Conservation (phyloP, 2,329 filamentous ascomycete species). For the Neofusicoccum ribis region DNA sequence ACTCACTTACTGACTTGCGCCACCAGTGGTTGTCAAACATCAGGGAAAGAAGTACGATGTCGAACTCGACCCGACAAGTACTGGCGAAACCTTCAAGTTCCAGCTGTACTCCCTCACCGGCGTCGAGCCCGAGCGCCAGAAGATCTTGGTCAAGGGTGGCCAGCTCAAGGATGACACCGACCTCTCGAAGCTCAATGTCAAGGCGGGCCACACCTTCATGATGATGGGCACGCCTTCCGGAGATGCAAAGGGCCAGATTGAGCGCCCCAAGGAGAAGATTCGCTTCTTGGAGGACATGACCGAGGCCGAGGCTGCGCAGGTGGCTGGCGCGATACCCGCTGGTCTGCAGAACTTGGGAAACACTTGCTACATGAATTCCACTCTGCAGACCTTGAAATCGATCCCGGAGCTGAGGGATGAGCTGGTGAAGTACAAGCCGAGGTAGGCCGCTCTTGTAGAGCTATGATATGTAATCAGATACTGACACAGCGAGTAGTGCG, state of each 20-base stretch:
- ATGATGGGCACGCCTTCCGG: constrained; percentile 91
- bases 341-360: constrained; percentile 92
- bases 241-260: constrained; percentile 60
- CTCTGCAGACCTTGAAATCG: constrained; percentile 82
- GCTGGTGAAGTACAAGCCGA: constrained; percentile 62
- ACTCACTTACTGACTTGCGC: constrained; percentile 10
- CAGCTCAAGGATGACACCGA: constrained; percentile 95
- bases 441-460: constrained; percentile 27
- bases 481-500: constrained; percentile 8
- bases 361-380: constrained; percentile 98
- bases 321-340: constrained; percentile 80
- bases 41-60: constrained; percentile 93
- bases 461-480: neutral
- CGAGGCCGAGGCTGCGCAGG: constrained; percentile 82
- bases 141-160: constrained; percentile 90
- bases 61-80: constrained; percentile 80
- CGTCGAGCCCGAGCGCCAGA: constrained; percentile 94
- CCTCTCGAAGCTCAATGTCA: constrained; percentile 79
- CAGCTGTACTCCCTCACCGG: constrained; percentile 94
- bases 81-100: constrained; percentile 91
- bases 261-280: constrained; percentile 72
- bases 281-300: constrained; percentile 98
- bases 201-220: constrained; percentile 84
- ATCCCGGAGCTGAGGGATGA: constrained; percentile 89
- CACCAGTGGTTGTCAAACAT: constrained; percentile 84